Conservation (phyloP, 345 rosid species). For the Odontarrhena argentea region DNA sequence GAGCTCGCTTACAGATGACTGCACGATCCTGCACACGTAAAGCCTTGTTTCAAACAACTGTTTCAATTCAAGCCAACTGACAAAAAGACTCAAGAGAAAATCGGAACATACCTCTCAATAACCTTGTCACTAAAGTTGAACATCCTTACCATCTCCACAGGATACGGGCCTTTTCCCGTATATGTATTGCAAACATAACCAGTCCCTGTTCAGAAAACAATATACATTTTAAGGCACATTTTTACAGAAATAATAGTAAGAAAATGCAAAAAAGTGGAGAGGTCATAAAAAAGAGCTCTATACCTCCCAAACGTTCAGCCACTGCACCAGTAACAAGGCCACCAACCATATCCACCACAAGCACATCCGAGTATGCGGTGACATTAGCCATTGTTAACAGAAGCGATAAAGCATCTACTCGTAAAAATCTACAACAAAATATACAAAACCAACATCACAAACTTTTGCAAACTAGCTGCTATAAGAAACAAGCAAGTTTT, state of each 20-base stretch:
- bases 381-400: constrained; percentile 88
- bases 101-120: constrained; percentile 60
- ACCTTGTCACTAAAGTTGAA: constrained; percentile 76
- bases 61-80: neutral
- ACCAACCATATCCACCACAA: constrained; percentile 88
- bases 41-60: neutral
- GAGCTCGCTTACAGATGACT: constrained; percentile 64
- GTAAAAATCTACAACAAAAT: constrained; percentile 58
- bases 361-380: constrained; percentile 72
- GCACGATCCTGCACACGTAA: constrained; percentile 58
- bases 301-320: constrained; percentile 93
- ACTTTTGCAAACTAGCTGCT: neutral
- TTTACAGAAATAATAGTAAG: constrained; percentile 13
- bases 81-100: constrained; percentile 20
- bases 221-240: neutral
- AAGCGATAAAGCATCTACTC: constrained; percentile 81
- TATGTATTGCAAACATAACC: constrained; percentile 76
- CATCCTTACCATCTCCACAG: constrained; percentile 81
- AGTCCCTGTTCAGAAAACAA: constrained; percentile 52
- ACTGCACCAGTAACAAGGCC: constrained; percentile 95
- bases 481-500: constrained; percentile 16
- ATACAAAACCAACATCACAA: neutral
- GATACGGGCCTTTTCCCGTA: constrained; percentile 55
- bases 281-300: constrained; percentile 9
- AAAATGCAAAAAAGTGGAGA: neutral